Evolutionary conservation across 2,329 filamentous ascomycete species (phyloP).

Genomic region (Didymellaceae sp.): DNA sequence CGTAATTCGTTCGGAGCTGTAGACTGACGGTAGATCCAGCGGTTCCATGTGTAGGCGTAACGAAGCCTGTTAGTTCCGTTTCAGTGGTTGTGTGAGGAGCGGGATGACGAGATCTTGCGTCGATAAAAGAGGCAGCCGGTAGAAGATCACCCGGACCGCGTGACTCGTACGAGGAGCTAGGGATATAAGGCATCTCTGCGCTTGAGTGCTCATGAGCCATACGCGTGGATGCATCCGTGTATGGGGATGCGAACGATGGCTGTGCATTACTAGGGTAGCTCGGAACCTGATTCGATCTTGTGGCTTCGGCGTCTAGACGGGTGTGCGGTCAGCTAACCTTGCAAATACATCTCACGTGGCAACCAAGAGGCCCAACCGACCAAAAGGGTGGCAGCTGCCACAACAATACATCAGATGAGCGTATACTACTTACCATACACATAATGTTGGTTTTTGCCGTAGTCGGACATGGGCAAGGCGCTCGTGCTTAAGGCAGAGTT

Average conservation of each 20-base stretch:
- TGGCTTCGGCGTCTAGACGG: slow-evolving; percentile 63
- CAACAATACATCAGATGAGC: slow-evolving; percentile 50
- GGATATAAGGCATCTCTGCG: slow-evolving; percentile 54
- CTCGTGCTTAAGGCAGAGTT: slow-evolving; percentile 45
- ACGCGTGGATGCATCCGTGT: slow-evolving; percentile 57
- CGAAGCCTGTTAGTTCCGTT: slow-evolving; percentile 67
- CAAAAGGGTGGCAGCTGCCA: slow-evolving; percentile 45
- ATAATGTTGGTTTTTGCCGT: slow-evolving; percentile 77
- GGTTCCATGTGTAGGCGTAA: slow-evolving; percentile 71
- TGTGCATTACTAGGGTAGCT: slow-evolving; percentile 57
- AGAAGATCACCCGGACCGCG: slow-evolving; percentile 49
- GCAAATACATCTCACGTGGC: slow-evolving; percentile 48
- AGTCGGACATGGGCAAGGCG: slow-evolving; percentile 80
- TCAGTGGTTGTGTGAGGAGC: slow-evolving; percentile 50
- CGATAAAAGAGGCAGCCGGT: slow-evolving; percentile 62
- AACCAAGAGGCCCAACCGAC: slow-evolving; percentile 42
- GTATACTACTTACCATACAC: slow-evolving; percentile 75
- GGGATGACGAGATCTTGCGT: slow-evolving; percentile 63
- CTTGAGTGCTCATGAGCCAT: slow-evolving; percentile 57
- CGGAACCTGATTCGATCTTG: slow-evolving; percentile 65
- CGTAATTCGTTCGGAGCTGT: slow-evolving; percentile 76
- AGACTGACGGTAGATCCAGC: slow-evolving; percentile 75
- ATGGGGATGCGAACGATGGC: slow-evolving; percentile 57
- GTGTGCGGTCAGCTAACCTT: slow-evolving; percentile 55
- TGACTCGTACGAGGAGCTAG: slow-evolving; percentile 58